phyloP scores from a whole-genome alignment of 2,329 filamentous ascomycete genomes.

The Botryosphaeria dothidea region DNA sequence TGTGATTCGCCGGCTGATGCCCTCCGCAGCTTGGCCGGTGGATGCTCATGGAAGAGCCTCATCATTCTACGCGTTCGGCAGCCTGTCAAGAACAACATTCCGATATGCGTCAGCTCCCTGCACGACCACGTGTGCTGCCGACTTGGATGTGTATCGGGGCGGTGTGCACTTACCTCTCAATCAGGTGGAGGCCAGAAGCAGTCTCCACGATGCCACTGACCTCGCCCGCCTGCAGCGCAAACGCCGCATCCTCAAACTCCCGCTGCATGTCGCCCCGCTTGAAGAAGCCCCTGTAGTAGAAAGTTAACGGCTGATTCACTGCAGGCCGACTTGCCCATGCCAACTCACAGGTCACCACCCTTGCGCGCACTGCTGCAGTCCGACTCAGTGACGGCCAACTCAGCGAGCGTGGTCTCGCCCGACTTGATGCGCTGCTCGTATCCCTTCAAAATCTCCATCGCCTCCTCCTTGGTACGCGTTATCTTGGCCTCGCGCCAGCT shows the following conservation, averaged over 20 bases:
- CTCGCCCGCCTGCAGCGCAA: conserved; percentile 82
- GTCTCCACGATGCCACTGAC: conserved; percentile 88
- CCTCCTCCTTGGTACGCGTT: conserved; percentile 84
- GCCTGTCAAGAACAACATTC: conserved; percentile 4
- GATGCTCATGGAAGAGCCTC: conserved; percentile 6
- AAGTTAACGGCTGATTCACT: conserved; percentile 21
- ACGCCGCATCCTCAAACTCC: conserved; percentile 96
- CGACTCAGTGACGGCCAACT: conserved; percentile 84
- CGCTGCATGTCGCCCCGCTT: conserved; percentile 96
- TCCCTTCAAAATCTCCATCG: conserved; percentile 70
- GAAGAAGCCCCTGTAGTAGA: conserved; percentile 71
- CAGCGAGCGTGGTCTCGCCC: conserved; percentile 69
- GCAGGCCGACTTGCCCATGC: neutral
- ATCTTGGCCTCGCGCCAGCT: conserved; percentile 94
- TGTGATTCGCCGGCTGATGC: conserved; percentile 1
- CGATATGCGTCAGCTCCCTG: conserved; percentile 4
- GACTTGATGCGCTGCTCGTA: conserved; percentile 76
- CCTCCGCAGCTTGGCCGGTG: conserved; percentile 1
- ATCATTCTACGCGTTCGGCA: conserved; percentile 12
- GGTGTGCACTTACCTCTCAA: conserved; percentile 72
- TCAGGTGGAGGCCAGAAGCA: conserved; percentile 90
- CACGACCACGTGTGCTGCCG: conserved; percentile 9
- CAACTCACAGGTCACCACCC: conserved; percentile 76
- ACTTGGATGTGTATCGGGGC: neutral
- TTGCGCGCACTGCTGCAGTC: conserved; percentile 96